phyloP scores from a whole-genome alignment of 1,139 yeast genomes.

The Yamadazyma triangularis region DNA sequence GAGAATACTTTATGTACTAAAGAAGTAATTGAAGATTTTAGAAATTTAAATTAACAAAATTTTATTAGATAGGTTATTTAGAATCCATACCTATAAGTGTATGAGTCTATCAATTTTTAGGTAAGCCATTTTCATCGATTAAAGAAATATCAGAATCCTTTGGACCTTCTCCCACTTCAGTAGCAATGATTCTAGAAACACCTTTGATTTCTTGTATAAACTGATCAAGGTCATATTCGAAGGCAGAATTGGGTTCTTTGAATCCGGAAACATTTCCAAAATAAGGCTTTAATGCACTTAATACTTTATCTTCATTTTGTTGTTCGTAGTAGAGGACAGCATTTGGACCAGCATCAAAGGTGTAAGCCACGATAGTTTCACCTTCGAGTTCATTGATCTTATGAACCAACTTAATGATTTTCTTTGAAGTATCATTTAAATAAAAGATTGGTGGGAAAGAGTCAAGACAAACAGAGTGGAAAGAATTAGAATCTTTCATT shows the following conservation, averaged over 20 bases:
- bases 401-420: constrained; percentile 78
- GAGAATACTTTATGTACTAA: no score
- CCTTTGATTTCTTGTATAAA: constrained; percentile 50
- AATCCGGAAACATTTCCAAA: constrained; percentile 10
- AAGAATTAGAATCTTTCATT: constrained; percentile 94
- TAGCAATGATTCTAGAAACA: constrained; percentile 75
- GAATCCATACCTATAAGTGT: no score
- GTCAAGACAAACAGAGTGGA: constrained; percentile 96
- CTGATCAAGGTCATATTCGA: constrained; percentile 5
- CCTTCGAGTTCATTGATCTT: constrained; percentile 66
- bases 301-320: constrained; percentile 63
- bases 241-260: constrained; percentile 5
- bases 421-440: constrained; percentile 90
- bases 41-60: no score
- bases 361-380: constrained; percentile 80
- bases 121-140: constrained; percentile 42
- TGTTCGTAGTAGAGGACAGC: constrained; percentile 88
- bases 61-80: no score
- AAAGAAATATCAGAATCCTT: constrained; percentile 49
- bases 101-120: constrained; percentile 15
- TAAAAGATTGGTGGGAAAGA: constrained; percentile 95
- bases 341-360: constrained; percentile 99
- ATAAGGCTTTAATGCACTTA: constrained; percentile 42
- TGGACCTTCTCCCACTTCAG: constrained; percentile 88
- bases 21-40: no score